A percentile compares a stretch with the other conserved stretches of the same genome.
Evolutionary conservation across 371 early-diverging fungal species (phyloP).

Genomic region (Mortierella sp.): DNA sequence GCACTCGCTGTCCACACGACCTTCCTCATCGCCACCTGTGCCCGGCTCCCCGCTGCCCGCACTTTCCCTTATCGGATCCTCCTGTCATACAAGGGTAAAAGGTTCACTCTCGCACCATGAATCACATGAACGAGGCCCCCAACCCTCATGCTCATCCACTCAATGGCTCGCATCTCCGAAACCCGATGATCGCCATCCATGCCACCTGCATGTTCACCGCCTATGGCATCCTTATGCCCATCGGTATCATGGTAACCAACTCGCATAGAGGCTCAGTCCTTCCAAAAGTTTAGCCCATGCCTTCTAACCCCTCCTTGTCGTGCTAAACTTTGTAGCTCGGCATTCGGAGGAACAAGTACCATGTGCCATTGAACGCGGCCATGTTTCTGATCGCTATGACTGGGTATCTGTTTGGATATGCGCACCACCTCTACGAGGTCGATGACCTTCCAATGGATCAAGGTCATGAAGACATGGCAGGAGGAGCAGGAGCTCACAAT

Average conservation of each 20-base stretch:
- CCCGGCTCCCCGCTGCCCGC: too few relatives aligned
- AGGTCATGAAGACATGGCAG: neutral
- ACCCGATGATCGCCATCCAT: constrained; percentile 52
- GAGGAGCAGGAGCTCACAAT: too few relatives aligned
- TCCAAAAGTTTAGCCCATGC: too few relatives aligned
- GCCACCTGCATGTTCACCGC: constrained; percentile 47
- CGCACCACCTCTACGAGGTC: constrained; percentile 37
- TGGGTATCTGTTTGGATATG: constrained; percentile 46
- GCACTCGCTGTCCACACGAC: too few relatives aligned
- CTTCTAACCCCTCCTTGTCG: too few relatives aligned
- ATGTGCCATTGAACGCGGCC: constrained; percentile 32
- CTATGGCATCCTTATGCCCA: constrained; percentile 43
- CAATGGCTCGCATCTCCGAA: constrained; percentile 16
- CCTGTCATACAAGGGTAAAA: too few relatives aligned
- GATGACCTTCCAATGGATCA: constrained; percentile 10
- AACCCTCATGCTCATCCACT: constrained; percentile 41
- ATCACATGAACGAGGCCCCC: constrained; percentile 38
- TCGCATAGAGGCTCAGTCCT: too few relatives aligned
- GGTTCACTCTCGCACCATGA: constrained; percentile 5
- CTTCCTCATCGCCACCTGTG: too few relatives aligned
- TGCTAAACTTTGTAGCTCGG: too few relatives aligned
- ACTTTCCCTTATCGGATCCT: too few relatives aligned
- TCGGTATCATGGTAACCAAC: constrained; percentile 50
- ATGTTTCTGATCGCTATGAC: constrained; percentile 30
- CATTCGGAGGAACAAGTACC: constrained; percentile 42